These are phyloP conservation scores for Ceratorhiza oryzae-sativae DNA, from an alignment of 1,284 basidiomycete species.

Conservation along the genomic window DNA sequence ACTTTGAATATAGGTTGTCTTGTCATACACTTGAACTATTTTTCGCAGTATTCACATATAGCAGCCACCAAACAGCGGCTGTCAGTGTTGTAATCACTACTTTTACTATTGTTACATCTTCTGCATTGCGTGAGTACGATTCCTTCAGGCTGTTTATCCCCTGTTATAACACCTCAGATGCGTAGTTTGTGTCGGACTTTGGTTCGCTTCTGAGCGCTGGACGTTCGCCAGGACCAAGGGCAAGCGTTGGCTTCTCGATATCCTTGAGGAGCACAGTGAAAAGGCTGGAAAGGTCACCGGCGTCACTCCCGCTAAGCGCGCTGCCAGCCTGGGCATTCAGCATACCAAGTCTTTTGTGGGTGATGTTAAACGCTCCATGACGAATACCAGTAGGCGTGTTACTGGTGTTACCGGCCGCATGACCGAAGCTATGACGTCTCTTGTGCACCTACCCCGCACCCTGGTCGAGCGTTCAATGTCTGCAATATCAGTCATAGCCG, in stretches of 20 bases:
- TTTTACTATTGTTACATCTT: slow-evolving; percentile 39
- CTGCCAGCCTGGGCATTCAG: not conserved
- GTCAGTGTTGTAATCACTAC: slow-evolving; percentile 36
- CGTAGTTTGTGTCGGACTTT: slow-evolving; percentile 40
- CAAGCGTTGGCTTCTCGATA: slow-evolving; percentile 38
- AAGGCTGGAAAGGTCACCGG: slow-evolving; percentile 11
- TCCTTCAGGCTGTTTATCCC: too few relatives aligned
- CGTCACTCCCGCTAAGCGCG: not conserved
- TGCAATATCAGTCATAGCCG: not conserved
- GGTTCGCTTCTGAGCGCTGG: slow-evolving; percentile 43
- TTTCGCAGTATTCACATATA: slow-evolving; percentile 29
- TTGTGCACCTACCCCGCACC: not conserved
- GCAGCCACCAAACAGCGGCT: slow-evolving; percentile 21
- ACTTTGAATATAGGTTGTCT: not conserved
- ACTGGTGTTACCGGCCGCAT: slow-evolving; percentile 22
- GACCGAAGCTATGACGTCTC: not conserved
- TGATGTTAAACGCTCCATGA: slow-evolving; percentile 22
- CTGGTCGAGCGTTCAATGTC: not conserved
- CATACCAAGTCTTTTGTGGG: not conserved
- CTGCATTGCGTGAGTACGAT: slow-evolving; percentile 34
- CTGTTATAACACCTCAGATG: not conserved
- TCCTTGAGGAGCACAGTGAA: slow-evolving; percentile 15
- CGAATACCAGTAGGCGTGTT: slow-evolving; percentile 1
- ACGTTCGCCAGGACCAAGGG: slow-evolving; percentile 40
- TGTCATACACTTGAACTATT: not conserved